These are phyloP conservation scores for Wallacemonas sp. DNA, from an alignment of 208 protist genomes.

Conservation along the genomic window DNA sequence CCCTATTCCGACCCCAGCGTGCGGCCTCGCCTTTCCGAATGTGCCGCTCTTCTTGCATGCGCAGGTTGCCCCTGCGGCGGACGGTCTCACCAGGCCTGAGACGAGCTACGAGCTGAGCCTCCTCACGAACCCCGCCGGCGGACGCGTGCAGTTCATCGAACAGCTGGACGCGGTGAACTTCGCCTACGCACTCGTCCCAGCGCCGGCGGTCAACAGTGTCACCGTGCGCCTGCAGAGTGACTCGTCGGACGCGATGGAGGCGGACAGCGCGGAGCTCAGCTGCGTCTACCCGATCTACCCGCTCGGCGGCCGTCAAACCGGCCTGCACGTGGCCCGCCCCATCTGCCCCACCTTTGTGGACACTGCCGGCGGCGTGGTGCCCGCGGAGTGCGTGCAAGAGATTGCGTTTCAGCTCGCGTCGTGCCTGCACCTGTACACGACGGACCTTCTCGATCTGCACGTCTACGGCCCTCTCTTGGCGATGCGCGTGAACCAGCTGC, in stretches of 20 bases:
- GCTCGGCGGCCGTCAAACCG: conserved; percentile 29
- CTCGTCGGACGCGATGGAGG: conserved; percentile 50
- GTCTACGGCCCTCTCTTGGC: conserved; percentile 40
- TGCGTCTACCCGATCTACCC: conserved; percentile 47
- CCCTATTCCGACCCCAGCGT: conserved; percentile 39
- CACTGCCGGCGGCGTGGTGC: conserved; percentile 20
- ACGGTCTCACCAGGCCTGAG: conserved; percentile 20
- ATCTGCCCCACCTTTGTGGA: conserved; percentile 16
- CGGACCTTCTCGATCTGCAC: conserved; percentile 36
- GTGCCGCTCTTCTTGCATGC: conserved; percentile 34
- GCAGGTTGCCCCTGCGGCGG: conserved; percentile 23
- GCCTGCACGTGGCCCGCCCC: conserved; percentile 36
- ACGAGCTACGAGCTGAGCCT: conserved; percentile 21
- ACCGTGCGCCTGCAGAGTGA: conserved; percentile 15
- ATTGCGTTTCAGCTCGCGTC: conserved; percentile 33
- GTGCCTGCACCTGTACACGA: conserved; percentile 57
- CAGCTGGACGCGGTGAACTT: conserved; percentile 4
- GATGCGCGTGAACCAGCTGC: conserved; percentile 38
- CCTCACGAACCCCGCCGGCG: conserved; percentile 8
- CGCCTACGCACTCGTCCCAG: conserved; percentile 21
- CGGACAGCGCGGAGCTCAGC: conserved; percentile 20
- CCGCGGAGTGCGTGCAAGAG: conserved; percentile 25
- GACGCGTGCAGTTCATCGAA: conserved; percentile 14
- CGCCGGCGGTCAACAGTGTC: neutral
- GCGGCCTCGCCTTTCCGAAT: conserved; percentile 39